Percentiles rank a stretch among this genome's conserved stretches.
Conservation (phyloP, 2,329 filamentous ascomycete genomes). For the Aspergillus nomiae region DNA sequence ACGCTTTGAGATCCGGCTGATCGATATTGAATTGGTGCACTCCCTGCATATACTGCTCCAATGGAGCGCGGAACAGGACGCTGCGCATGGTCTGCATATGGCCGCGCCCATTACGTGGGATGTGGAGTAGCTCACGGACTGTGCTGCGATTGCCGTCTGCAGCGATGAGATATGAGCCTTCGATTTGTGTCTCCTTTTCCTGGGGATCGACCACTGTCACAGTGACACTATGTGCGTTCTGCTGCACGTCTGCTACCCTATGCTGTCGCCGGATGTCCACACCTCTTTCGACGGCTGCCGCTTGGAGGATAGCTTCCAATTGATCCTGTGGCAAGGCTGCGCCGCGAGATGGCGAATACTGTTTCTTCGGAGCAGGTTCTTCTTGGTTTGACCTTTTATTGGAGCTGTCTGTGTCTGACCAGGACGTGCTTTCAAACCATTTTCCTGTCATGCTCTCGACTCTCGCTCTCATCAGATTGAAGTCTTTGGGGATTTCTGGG, state of each 20-base stretch:
- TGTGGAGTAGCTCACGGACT: constrained; percentile 22
- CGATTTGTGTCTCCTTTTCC: constrained; percentile 20
- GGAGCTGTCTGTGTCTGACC: constrained; percentile 16
- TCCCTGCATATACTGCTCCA: constrained; percentile 20
- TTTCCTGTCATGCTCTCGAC: constrained; percentile 23
- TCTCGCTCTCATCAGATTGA: constrained; percentile 23
- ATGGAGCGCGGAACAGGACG: constrained; percentile 23
- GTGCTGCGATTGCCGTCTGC: constrained; percentile 36
- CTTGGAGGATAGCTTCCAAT: constrained; percentile 43
- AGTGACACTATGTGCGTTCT: constrained; percentile 27
- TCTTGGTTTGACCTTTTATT: background rate
- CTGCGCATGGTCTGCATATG: constrained; percentile 26
- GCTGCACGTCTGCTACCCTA: constrained; percentile 27
- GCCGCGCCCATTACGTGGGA: constrained; percentile 22
- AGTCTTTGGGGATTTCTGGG: constrained; percentile 17
- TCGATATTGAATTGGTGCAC: constrained; percentile 26
- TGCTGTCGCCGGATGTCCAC: constrained; percentile 39
- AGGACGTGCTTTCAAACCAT: constrained; percentile 22
- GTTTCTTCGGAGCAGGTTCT: constrained; percentile 17
- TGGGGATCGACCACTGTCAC: constrained; percentile 22
- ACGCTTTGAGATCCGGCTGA: constrained; percentile 20
- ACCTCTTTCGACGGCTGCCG: constrained; percentile 33
- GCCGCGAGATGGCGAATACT: constrained; percentile 27
- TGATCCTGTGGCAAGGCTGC: constrained; percentile 42
- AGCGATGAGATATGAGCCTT: constrained; percentile 41